A percentile compares a stretch with the other conserved stretches of the same genome.
Conservation (phyloP, 2,329 filamentous ascomycete genomes). For the Berkeleyomyces basicola region DNA sequence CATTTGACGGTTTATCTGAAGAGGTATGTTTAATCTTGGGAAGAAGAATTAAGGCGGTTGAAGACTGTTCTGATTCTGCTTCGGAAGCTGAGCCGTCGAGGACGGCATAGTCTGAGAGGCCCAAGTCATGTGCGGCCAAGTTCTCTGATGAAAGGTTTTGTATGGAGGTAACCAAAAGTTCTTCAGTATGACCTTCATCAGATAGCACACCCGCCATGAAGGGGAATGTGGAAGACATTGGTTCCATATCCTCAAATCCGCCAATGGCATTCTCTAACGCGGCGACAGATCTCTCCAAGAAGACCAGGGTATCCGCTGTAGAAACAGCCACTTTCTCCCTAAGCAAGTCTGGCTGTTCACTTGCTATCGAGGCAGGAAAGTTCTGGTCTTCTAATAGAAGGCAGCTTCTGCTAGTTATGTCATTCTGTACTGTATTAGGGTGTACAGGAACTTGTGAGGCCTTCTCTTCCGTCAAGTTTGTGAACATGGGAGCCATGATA, state of each 20-base stretch:
- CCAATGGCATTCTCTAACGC: background rate
- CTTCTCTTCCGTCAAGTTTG: background rate
- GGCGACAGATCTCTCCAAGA: background rate
- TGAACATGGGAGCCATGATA: background rate
- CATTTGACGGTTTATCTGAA: background rate
- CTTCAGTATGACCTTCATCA: background rate
- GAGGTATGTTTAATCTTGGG: background rate
- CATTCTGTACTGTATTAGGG: background rate
- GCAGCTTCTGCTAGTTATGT: background rate
- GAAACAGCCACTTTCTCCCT: background rate
- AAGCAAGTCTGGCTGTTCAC: no score
- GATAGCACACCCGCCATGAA: background rate
- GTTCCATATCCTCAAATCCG: background rate
- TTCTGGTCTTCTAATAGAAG: background rate
- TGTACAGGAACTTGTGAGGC: background rate
- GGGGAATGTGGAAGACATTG: background rate
- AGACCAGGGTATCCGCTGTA: background rate
- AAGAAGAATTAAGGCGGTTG: constrained; percentile 10
- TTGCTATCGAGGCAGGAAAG: background rate
- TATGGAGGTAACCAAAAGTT: constrained; percentile 1
- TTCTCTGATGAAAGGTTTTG: constrained; percentile 1
- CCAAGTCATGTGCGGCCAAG: background rate
- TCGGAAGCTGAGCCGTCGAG: constrained; percentile 11
- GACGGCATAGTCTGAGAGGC: constrained; percentile 4
- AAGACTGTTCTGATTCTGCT: constrained; percentile 4